Conservation (phyloP, 2,329 filamentous ascomycete species). For the Arthrocladium fulminans region DNA sequence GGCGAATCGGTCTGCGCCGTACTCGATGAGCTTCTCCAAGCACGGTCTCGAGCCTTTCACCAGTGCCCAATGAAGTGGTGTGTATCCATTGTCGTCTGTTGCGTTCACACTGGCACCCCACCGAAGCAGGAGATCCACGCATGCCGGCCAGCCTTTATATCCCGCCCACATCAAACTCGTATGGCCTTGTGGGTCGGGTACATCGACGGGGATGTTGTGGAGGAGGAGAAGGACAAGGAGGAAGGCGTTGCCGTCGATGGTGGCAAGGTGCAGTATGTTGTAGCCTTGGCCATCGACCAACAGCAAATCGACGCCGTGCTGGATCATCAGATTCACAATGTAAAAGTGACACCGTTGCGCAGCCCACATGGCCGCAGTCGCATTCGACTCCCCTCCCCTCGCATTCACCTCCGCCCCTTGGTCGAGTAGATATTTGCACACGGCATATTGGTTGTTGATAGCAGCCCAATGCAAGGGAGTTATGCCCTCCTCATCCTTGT, state of each 20-base stretch:
- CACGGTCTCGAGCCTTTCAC: conserved; percentile 86
- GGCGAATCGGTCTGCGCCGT: conserved; percentile 86
- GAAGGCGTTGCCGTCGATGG: conserved; percentile 91
- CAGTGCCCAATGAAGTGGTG: conserved; percentile 89
- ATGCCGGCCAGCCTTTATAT: conserved; percentile 90
- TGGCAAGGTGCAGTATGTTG: conserved; percentile 94
- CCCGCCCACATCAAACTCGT: conserved; percentile 98
- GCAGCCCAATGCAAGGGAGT: conserved; percentile 96
- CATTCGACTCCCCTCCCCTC: conserved; percentile 89
- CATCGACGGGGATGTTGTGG: conserved; percentile 90
- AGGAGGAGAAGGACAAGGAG: conserved; percentile 83
- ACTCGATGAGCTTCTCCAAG: conserved; percentile 89
- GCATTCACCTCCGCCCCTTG: conserved; percentile 83
- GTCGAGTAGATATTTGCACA: conserved; percentile 90
- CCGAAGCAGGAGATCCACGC: conserved; percentile 81
- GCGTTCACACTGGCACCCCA: conserved; percentile 95
- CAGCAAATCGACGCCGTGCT: conserved; percentile 85
- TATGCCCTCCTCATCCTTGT: conserved; percentile 83
- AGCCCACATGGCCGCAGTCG: conserved; percentile 92
- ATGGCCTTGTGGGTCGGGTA: conserved; percentile 80
- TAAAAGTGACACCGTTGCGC: conserved; percentile 96
- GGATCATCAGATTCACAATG: conserved; percentile 82
- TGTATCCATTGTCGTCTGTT: conserved; percentile 84
- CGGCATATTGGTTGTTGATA: conserved; percentile 96
- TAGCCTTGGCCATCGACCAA: conserved; percentile 92